phyloP scores from a whole-genome alignment of 306 rosid genomes.

The Acacia confusa region DNA sequence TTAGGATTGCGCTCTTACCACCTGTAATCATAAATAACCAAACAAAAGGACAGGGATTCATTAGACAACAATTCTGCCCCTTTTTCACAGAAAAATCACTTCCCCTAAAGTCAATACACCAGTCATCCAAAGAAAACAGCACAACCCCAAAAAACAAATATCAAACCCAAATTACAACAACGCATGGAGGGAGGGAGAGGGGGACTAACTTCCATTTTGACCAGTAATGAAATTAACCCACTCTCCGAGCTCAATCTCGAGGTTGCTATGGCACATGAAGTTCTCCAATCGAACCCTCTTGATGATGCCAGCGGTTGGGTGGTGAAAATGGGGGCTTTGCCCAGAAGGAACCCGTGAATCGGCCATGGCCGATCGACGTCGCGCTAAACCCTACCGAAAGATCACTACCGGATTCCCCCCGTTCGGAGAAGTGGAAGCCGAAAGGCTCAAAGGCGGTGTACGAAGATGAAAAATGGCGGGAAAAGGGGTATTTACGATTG shows the following conservation, averaged over 20 bases:
- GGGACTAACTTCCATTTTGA: slow-evolving; percentile 81
- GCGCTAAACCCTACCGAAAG: neutral
- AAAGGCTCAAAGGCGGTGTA: neutral
- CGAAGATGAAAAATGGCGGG: neutral
- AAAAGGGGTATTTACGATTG: neutral
- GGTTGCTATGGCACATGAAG: slow-evolving; percentile 87
- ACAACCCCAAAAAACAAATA: neutral
- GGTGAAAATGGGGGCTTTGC: slow-evolving; percentile 19
- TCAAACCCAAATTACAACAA: neutral
- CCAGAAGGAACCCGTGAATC: slow-evolving; percentile 40
- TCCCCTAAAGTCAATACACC: neutral
- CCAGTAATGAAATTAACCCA: slow-evolving; percentile 84
- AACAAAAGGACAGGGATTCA: slow-evolving; percentile 8
- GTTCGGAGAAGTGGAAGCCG: neutral
- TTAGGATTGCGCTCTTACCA: slow-evolving; percentile 90
- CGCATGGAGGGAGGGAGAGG: neutral
- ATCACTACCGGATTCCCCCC: neutral
- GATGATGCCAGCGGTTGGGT: slow-evolving; percentile 61
- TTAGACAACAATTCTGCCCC: slow-evolving; percentile 4
- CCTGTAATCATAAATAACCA: slow-evolving; percentile 50
- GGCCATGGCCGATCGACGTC: slow-evolving; percentile 33
- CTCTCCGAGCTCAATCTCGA: slow-evolving; percentile 69
- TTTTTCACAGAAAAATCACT: neutral
- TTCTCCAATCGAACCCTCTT: slow-evolving; percentile 71
- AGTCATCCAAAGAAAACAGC: neutral